phyloP scores from a whole-genome alignment of 805 yeast species.

The Danielia oregonensis region DNA sequence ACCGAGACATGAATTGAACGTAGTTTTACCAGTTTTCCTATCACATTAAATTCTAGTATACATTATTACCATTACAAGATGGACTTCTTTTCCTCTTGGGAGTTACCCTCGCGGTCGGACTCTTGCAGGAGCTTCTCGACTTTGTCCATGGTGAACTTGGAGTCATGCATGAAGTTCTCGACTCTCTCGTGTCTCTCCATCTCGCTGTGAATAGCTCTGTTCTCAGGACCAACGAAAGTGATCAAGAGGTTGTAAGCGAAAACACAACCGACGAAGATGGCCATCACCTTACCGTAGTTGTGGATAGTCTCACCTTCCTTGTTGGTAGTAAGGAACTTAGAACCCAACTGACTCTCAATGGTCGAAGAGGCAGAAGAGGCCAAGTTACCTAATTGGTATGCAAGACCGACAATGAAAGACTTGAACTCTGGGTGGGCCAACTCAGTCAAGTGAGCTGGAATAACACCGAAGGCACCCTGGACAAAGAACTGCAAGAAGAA shows the following conservation, averaged over 20 bases:
- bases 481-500: constrained; percentile 61
- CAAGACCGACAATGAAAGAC: constrained; percentile 58
- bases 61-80: no score
- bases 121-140: constrained; percentile 1
- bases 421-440: constrained; percentile 60
- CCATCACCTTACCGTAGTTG: constrained; percentile 60
- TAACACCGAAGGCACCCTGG: constrained; percentile 69
- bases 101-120: no score
- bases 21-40: constrained; percentile 3
- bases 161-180: constrained; percentile 3
- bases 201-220: constrained; percentile 18
- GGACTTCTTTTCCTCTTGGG: neutral
- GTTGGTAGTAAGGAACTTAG: constrained; percentile 37
- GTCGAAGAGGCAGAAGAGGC: constrained; percentile 66
- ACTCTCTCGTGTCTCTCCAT: constrained; percentile 1
- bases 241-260: constrained; percentile 49
- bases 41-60: neutral
- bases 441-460: constrained; percentile 60
- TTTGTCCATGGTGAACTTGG: constrained; percentile 6
- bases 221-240: constrained; percentile 60
- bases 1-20: constrained; percentile 4
- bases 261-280: constrained; percentile 63
- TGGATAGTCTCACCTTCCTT: constrained; percentile 23
- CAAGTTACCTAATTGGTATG: constrained; percentile 68
- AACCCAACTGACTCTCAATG: constrained; percentile 64